phyloP scores from a whole-genome alignment of 2,329 filamentous ascomycete genomes.

The Ophiostoma perfectum region DNA sequence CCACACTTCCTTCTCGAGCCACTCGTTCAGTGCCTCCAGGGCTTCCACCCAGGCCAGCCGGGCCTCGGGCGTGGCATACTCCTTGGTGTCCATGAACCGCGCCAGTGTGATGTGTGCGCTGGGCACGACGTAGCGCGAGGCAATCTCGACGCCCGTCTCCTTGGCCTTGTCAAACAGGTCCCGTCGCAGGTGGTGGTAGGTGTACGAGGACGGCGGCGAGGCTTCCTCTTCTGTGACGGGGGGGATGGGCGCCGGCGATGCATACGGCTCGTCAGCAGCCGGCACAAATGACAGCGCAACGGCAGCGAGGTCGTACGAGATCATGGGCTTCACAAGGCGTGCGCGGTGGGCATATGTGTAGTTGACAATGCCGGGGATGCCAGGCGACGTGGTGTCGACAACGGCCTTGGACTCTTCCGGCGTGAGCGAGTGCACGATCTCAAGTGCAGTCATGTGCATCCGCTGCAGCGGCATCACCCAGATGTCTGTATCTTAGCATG shows the following conservation, averaged over 20 bases:
- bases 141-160: slow-evolving; percentile 61
- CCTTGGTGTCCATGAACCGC: slow-evolving; percentile 65
- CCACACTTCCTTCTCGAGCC: slow-evolving; percentile 69
- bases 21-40: slow-evolving; percentile 72
- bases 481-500: slow-evolving; percentile 35
- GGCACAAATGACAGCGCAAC: slow-evolving; percentile 84
- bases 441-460: slow-evolving; percentile 80
- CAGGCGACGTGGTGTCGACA: slow-evolving; percentile 49
- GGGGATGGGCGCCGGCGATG: slow-evolving; percentile 40
- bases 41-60: slow-evolving; percentile 60
- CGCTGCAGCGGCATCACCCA: slow-evolving; percentile 79
- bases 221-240: slow-evolving; percentile 30
- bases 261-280: slow-evolving; percentile 56
- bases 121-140: slow-evolving; percentile 78
- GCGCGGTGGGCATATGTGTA: slow-evolving; percentile 58
- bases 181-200: slow-evolving; percentile 83
- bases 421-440: slow-evolving; percentile 76
- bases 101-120: slow-evolving; percentile 86
- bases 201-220: slow-evolving; percentile 58
- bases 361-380: slow-evolving; percentile 56
- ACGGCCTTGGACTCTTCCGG: slow-evolving; percentile 61
- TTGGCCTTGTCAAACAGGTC: slow-evolving; percentile 64
- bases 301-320: slow-evolving; percentile 81
- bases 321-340: slow-evolving; percentile 71
- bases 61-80: slow-evolving; percentile 54